A percentile compares a stretch with the other conserved stretches of the same genome.
Conservation (phyloP, 306 rosid species). For the Prunus salicina region DNA sequence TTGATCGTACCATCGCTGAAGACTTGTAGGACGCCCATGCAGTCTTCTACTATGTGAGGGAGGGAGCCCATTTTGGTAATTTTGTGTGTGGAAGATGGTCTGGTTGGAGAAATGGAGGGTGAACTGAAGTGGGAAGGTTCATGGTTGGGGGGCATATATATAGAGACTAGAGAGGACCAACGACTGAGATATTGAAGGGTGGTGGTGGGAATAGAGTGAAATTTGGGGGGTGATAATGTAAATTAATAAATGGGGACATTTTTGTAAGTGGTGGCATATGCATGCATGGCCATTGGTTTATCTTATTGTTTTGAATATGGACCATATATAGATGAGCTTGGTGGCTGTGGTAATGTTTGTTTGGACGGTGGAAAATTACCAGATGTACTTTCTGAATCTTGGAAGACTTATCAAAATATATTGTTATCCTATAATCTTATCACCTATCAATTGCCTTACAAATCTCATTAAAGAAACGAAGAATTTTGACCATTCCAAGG, state of each 20-base stretch:
- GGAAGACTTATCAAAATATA: not conserved
- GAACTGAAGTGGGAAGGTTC: not conserved
- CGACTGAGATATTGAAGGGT: not conserved
- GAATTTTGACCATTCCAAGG: not conserved
- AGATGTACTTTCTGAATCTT: not conserved
- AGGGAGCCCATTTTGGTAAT: constrained; percentile 61
- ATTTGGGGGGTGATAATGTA: constrained; percentile 24
- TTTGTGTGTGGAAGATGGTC: not conserved
- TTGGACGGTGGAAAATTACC: constrained; percentile 14
- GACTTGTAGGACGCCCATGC: constrained; percentile 87
- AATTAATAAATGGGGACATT: constrained; percentile 5
- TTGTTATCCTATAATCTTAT: not conserved
- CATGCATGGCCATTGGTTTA: constrained; percentile 33
- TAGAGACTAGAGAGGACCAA: not conserved
- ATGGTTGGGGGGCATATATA: constrained; percentile 14
- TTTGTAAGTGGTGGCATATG: constrained; percentile 32
- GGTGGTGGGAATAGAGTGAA: constrained; percentile 11
- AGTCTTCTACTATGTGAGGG: constrained; percentile 71
- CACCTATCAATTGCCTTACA: not conserved
- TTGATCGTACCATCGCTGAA: constrained; percentile 71
- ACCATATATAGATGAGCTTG: constrained; percentile 26
- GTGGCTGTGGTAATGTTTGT: constrained; percentile 19
- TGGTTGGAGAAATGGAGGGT: not conserved
- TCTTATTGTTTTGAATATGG: constrained; percentile 19
- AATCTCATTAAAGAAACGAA: too few species aligned